phyloP scores from a whole-genome alignment of 2,329 filamentous ascomycete species.

The Geosmithia morbida region DNA sequence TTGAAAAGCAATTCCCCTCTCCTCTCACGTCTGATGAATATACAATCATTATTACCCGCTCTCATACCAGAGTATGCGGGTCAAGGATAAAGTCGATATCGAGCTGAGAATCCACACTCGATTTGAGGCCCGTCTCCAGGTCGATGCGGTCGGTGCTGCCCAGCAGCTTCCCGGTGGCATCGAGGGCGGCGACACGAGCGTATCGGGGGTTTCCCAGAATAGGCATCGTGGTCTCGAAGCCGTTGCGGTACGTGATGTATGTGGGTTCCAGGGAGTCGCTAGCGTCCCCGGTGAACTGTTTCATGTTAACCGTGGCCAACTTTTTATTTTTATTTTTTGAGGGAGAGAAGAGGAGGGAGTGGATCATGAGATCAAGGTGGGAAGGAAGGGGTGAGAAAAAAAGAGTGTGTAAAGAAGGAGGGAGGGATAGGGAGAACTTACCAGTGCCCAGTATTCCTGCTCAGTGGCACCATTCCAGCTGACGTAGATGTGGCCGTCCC shows the following conservation, averaged over 20 bases:
- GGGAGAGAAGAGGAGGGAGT: no score
- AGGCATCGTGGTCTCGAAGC: conserved; percentile 1
- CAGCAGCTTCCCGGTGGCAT: conserved; percentile 9
- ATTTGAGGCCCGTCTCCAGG: conserved; percentile 8
- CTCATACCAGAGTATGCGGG: background rate
- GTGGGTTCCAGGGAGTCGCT: background rate
- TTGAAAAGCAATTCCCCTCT: no score
- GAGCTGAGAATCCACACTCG: background rate
- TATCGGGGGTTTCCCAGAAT: background rate
- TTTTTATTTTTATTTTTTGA: no score
- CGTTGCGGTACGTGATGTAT: conserved; percentile 1
- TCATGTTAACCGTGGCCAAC: background rate
- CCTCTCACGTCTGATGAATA: no score
- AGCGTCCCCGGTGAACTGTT: background rate
- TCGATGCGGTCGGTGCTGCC: conserved; percentile 12
- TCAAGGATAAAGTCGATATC: background rate
- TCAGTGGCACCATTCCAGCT: conserved; percentile 13
- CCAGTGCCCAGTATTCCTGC: conserved; percentile 1
- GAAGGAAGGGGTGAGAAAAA: background rate
- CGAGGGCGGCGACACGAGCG: conserved; percentile 7
- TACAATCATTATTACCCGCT: no score
- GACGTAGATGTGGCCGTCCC: conserved; percentile 6
- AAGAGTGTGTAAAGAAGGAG: no score
- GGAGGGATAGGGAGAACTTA: background rate
- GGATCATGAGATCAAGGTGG: background rate